Evolutionary conservation across 768 basidiomycete species (phyloP).

Genomic region (Stropharia rugosoannulata): DNA sequence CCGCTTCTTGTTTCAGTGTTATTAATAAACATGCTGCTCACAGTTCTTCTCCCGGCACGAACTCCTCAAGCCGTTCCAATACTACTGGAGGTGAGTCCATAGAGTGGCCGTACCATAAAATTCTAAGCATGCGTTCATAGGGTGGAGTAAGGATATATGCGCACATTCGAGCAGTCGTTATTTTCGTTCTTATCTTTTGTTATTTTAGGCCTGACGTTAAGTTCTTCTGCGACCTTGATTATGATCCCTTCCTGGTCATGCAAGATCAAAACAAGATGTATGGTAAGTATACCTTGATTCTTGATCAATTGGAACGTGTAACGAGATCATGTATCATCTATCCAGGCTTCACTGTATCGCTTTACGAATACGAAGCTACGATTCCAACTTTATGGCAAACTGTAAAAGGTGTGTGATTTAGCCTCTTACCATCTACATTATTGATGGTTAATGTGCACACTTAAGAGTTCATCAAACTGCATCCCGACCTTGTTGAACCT

Average conservation of each 20-base stretch:
- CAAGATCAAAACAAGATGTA: constrained; percentile 83
- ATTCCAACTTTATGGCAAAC: constrained; percentile 85
- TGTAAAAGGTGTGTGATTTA: constrained; percentile 56
- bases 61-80: constrained; percentile 74
- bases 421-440: background rate
- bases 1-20: background rate
- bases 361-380: constrained; percentile 82
- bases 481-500: constrained; percentile 58
- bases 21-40: background rate
- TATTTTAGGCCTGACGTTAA: constrained; percentile 72
- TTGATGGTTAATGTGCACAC: background rate
- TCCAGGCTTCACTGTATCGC: constrained; percentile 76
- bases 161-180: background rate
- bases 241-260: constrained; percentile 90
- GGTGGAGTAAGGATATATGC: constrained; percentile 40
- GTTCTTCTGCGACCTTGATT: constrained; percentile 84
- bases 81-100: constrained; percentile 70
- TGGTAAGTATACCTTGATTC: constrained; percentile 40
- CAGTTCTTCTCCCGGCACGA: constrained; percentile 89
- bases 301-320: constrained; percentile 4
- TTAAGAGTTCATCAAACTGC: constrained; percentile 69
- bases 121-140: constrained; percentile 21
- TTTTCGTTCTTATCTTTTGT: background rate
- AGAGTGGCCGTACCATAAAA: background rate
- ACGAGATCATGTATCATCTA: background rate